These are phyloP conservation scores for Kitagawia praeruptora DNA, from an alignment of 129 eudicot genomes.

Conservation along the genomic window DNA sequence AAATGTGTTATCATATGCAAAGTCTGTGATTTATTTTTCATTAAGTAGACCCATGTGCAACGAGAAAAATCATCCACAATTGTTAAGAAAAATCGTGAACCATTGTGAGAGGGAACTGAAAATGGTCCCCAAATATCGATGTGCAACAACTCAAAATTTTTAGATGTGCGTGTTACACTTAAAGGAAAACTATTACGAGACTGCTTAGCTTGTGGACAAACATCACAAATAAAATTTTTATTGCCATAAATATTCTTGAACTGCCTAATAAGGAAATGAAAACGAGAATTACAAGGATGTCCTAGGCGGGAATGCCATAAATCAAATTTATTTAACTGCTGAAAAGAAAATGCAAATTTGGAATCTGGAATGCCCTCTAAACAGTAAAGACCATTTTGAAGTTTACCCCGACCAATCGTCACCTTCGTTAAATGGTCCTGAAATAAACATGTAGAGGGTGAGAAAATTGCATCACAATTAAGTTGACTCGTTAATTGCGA, in stretches of 20 bases:
- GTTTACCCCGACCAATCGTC: too few species aligned
- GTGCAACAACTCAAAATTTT: neutral
- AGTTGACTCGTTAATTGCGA: neutral
- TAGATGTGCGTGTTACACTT: neutral
- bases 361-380: too few species aligned
- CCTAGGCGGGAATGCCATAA: neutral
- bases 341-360: neutral
- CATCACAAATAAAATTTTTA: neutral
- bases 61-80: conserved; percentile 3
- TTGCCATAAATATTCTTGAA: neutral
- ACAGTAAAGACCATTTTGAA: too few species aligned
- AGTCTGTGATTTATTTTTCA: neutral
- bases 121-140: neutral
- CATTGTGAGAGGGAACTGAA: neutral
- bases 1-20: neutral
- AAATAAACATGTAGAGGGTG: neutral
- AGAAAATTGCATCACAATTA: neutral
- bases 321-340: neutral
- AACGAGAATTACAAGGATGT: neutral
- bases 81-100: neutral
- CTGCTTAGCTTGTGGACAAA: conserved; percentile 8
- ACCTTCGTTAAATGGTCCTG: too few species aligned
- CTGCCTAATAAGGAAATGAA: neutral
- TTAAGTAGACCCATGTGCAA: neutral
- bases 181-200: neutral